Evolutionary conservation across 768 basidiomycete species (phyloP).

Genomic region (Vararia minispora): DNA sequence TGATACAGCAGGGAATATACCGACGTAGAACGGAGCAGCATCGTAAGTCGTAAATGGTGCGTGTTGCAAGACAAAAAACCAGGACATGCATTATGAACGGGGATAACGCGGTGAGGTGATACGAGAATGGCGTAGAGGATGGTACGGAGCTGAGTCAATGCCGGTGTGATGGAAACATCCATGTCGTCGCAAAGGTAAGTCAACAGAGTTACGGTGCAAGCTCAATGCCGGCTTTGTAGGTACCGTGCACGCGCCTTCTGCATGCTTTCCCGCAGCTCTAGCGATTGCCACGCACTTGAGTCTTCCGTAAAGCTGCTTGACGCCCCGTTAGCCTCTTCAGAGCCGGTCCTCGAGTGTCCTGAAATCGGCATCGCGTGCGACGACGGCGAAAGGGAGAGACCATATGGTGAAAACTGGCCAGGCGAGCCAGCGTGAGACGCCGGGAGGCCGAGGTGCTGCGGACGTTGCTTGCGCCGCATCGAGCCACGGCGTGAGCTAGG

Average conservation of each 20-base stretch:
- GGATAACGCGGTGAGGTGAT: no score
- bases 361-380: constrained; percentile 20
- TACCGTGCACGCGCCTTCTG: constrained; percentile 45
- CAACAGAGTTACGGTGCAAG: no score
- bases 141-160: no score
- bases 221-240: constrained; percentile 10
- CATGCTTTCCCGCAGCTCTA: constrained; percentile 63
- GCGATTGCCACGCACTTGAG: constrained; percentile 42
- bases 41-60: no score
- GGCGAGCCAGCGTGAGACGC: constrained; percentile 18
- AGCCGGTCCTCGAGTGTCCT: constrained; percentile 16
- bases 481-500: constrained; percentile 17
- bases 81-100: no score
- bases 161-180: no score
- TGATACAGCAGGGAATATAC: no score
- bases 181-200: no score
- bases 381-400: constrained; percentile 17
- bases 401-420: constrained; percentile 2
- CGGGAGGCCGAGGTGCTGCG: constrained; percentile 12
- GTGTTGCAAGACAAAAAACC: no score
- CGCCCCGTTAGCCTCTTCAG: constrained; percentile 5
- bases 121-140: no score
- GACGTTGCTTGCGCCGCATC: constrained; percentile 13
- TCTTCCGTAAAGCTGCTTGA: constrained; percentile 31
- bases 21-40: no score